These are phyloP conservation scores for Rhexocercosporidium sp. DNA, from an alignment of 2,329 filamentous ascomycete species.

Conservation along the genomic window DNA sequence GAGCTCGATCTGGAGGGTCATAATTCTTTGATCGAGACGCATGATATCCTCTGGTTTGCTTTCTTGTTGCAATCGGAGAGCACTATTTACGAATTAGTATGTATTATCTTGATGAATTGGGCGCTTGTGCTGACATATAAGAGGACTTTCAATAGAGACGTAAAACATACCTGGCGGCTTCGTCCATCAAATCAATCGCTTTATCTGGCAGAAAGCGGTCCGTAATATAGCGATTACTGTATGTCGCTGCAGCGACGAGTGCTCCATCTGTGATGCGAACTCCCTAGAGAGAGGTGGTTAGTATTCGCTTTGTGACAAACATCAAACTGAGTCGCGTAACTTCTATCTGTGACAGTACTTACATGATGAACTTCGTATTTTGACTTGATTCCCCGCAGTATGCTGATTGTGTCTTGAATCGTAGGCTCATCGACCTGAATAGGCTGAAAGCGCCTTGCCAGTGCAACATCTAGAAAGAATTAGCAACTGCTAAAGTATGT, in stretches of 20 bases:
- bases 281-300: slow-evolving; percentile 44
- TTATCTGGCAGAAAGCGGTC: slow-evolving; percentile 96
- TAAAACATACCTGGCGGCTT: slow-evolving; percentile 69
- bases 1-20: slow-evolving; percentile 96
- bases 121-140: not conserved
- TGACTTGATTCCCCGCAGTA: slow-evolving; percentile 94
- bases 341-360: not conserved
- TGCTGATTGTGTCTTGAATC: slow-evolving; percentile 92
- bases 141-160: not conserved
- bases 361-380: slow-evolving; percentile 96
- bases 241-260: slow-evolving; percentile 87
- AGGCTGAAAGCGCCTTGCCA: slow-evolving; percentile 92
- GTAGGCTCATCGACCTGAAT: slow-evolving; percentile 92
- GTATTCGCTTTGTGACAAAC: not conserved
- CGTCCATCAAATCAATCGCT: slow-evolving; percentile 87
- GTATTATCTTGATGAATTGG: not conserved
- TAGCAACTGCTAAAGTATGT: not conserved
- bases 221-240: slow-evolving; percentile 95
- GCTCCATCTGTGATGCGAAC: slow-evolving; percentile 93
- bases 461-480: slow-evolving; percentile 70
- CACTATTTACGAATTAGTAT: slow-evolving; percentile 48
- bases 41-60: slow-evolving; percentile 96
- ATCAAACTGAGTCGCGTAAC: not conserved
- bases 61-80: slow-evolving; percentile 89
- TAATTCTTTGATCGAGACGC: slow-evolving; percentile 89